phyloP scores from a whole-genome alignment of 371 early-diverging fungal species.

The Mortierella sp. region DNA sequence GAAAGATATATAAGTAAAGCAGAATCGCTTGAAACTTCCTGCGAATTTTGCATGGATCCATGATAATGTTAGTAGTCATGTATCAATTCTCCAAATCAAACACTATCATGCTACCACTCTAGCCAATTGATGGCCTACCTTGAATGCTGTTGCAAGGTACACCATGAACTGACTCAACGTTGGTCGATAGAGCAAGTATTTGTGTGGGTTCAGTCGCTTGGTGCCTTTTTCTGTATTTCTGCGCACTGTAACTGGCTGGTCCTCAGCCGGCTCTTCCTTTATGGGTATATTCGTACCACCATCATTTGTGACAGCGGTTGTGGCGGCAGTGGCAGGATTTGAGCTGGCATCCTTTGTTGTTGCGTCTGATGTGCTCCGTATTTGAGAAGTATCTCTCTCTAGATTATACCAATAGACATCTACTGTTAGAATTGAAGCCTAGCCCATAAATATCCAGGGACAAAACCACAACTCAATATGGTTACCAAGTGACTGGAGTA shows the following conservation, averaged over 20 bases:
- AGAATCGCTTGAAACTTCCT: conserved; percentile 86
- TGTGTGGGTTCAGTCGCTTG: conserved; percentile 88
- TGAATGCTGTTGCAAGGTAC: conserved; percentile 91
- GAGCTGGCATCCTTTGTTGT: conserved; percentile 26
- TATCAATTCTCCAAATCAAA: not conserved
- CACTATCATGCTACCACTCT: not conserved
- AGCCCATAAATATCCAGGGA: not conserved
- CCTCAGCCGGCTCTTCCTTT: conserved; percentile 41
- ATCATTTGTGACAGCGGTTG: conserved; percentile 27
- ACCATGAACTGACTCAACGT: conserved; percentile 88
- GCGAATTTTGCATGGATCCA: not conserved
- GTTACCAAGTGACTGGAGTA: conserved; percentile 88
- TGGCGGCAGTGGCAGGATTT: conserved; percentile 35
- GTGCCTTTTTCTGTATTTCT: conserved; percentile 23
- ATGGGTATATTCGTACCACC: conserved; percentile 1
- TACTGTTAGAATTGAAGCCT: not conserved
- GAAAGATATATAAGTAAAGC: conserved; percentile 91
- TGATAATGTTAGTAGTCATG: not conserved
- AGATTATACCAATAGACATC: not conserved
- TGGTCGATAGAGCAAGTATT: conserved; percentile 91
- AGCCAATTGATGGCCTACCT: conserved; percentile 60
- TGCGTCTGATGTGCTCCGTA: conserved; percentile 15
- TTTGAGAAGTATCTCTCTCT: conserved; percentile 25
- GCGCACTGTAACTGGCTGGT: conserved; percentile 22
- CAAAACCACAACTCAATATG: not conserved